A percentile compares a stretch with the other conserved stretches of the same genome.
Conservation (phyloP, 2,329 filamentous ascomycete species). For the Fusarium albidum region DNA sequence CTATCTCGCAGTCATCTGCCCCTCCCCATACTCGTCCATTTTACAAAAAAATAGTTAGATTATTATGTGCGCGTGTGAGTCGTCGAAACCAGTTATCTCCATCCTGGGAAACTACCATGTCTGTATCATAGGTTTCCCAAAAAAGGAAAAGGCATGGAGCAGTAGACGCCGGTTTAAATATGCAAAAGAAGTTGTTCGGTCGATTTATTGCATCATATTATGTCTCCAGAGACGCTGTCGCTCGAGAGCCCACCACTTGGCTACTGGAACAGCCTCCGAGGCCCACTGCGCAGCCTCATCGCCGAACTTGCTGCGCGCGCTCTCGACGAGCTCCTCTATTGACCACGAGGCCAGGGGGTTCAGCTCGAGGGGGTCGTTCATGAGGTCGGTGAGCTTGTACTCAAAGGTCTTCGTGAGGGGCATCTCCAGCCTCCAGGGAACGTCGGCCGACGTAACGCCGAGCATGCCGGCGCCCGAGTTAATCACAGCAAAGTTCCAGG, state of each 20-base stretch:
- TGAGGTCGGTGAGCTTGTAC: constrained; percentile 44
- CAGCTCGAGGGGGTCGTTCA: constrained; percentile 42
- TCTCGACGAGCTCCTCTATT: constrained; percentile 30
- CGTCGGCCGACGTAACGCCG: constrained; percentile 42
- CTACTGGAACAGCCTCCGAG: constrained; percentile 34
- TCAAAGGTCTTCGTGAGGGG: constrained; percentile 44
- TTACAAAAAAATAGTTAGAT: no score
- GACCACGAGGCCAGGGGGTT: constrained; percentile 40
- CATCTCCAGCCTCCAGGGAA: constrained; percentile 44
- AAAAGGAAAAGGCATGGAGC: no score
- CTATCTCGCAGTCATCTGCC: no score
- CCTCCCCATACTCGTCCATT: no score
- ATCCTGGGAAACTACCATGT: no score
- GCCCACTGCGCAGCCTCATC: constrained; percentile 43
- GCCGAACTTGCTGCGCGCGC: constrained; percentile 29
- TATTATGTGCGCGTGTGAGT: no score
- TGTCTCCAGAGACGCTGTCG: constrained; percentile 37
- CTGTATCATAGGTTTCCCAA: no score
- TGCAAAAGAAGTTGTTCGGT: no score
- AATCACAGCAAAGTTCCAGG: constrained; percentile 47
- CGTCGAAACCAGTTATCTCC: no score
- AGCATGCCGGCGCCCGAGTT: constrained; percentile 47
- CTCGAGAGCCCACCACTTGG: constrained; percentile 36
- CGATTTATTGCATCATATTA: neutral
- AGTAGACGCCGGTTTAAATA: no score